phyloP scores from a whole-genome alignment of 257 asterid species.

The Capsicum baccatum region DNA sequence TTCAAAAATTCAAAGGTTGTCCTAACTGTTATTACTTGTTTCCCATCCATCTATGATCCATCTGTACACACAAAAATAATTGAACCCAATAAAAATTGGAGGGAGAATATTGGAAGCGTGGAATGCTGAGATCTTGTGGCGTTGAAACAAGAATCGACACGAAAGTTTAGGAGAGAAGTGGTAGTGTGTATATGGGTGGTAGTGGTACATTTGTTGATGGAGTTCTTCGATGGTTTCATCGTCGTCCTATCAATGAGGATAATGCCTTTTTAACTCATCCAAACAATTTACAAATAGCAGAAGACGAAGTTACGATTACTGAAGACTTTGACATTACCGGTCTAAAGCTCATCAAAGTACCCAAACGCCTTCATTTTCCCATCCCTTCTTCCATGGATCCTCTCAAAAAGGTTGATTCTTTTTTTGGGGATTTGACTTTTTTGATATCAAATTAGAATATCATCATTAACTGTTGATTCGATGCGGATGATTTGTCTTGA shows the following conservation, averaged over 20 bases:
- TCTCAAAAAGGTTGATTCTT: conserved; percentile 61
- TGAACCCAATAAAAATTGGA: conserved; percentile 4
- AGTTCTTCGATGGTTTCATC: conserved; percentile 80
- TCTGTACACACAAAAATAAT: not conserved
- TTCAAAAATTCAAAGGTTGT: not conserved
- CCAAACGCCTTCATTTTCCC: conserved; percentile 62
- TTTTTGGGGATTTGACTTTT: not conserved
- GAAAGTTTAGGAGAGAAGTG: conserved; percentile 38
- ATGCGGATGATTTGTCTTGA: conserved; percentile 7
- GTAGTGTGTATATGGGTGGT: conserved; percentile 72
- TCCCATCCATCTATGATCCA: not conserved
- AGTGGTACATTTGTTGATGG: conserved; percentile 83
- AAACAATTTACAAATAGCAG: not conserved
- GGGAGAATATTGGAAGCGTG: conserved; percentile 31
- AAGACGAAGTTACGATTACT: conserved; percentile 42
- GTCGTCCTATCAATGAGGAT: conserved; percentile 51
- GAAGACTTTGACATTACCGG: conserved; percentile 77
- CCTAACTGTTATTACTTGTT: not conserved
- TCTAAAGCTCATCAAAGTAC: conserved; percentile 67
- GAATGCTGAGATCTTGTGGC: conserved; percentile 51
- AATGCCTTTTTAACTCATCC: conserved; percentile 31
- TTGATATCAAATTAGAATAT: not conserved
- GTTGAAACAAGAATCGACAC: conserved; percentile 46
- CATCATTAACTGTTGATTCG: not conserved
- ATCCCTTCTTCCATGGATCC: conserved; percentile 70